Base-by-base conservation (phyloP, 257 asterid species). In the Leonotis leonurus region DNA sequence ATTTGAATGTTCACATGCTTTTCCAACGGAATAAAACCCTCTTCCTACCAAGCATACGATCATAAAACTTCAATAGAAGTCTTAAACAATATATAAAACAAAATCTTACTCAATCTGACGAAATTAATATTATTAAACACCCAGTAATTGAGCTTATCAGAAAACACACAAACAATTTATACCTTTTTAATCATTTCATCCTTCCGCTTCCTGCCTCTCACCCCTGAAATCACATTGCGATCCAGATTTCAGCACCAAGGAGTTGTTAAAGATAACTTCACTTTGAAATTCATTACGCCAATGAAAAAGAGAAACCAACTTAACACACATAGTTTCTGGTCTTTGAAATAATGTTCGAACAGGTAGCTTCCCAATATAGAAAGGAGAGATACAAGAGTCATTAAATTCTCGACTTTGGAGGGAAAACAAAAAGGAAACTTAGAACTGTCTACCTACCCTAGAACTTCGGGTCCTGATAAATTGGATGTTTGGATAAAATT, bases 131-230 rank as follows among this genome's bases (percentile, higher is more conserved):
- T 17, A 53, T 17, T 4, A 30, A 30, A 11, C 27, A 44, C 24
- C 21, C 30, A 71, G 45, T 30, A 14, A 16, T 51, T 45, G 24
- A 44, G 49, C 21, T 21, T 26, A 24, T 36, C 3, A 37, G 18
- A 64, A n/a, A n/a, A n/a, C 43, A 48, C 18, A 29, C 35, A 32
- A 44, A 5, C 21, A 33, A 27, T 41, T n/a, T n/a, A 29, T 81
- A 89, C 97, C 94, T 72, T 79, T 24, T 60, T 78, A 62, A 59
- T 53, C 39, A 27, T 57, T 36, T 70, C 80, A 72, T 27, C 69
- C 73, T 78, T 84, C 59, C 88, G 85, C 73, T 80, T 89, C 78
- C 73, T 75, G 73, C 89, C 91, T 70, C 80, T 78, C 60, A 62
- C 43, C 51, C 82, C 95, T 86, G 94, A 44, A 52, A 51, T 43